phyloP scores from a whole-genome alignment of 2,329 filamentous ascomycete species.

The Nannizziopsis barbatae region DNA sequence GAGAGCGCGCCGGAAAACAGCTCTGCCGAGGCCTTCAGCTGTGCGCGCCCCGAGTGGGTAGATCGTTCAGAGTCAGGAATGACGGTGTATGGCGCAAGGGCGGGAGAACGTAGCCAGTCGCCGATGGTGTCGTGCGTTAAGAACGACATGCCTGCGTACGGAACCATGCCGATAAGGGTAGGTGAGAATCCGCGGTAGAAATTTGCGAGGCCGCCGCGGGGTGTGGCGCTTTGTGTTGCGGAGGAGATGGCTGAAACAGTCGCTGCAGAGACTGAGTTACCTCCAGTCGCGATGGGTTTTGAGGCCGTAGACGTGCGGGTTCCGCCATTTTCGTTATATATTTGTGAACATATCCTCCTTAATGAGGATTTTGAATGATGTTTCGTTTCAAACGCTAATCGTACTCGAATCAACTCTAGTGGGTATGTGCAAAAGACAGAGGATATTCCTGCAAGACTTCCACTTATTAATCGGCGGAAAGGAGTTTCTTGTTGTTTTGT shows the following conservation, averaged over 20 bases:
- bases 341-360: constrained; percentile 65
- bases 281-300: too few relatives aligned
- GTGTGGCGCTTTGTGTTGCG: constrained; percentile 43
- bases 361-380: constrained; percentile 58
- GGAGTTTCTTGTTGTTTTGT: constrained; percentile 65
- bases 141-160: constrained; percentile 92
- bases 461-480: constrained; percentile 48
- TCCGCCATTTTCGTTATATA: constrained; percentile 63
- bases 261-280: too few relatives aligned
- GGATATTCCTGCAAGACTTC: constrained; percentile 55
- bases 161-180: constrained; percentile 86
- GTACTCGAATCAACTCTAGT: constrained; percentile 81
- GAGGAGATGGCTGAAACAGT: constrained; percentile 15
- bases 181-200: constrained; percentile 93
- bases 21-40: constrained; percentile 75
- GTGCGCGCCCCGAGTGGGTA: constrained; percentile 44
- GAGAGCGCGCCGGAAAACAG: constrained; percentile 73
- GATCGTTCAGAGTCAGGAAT: constrained; percentile 47
- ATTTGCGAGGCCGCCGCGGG: constrained; percentile 62
- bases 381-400: constrained; percentile 88
- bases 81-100: constrained; percentile 61
- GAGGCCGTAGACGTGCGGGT: constrained; percentile 23
- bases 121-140: constrained; percentile 85
- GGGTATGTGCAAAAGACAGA: constrained; percentile 96
- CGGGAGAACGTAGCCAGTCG: constrained; percentile 64